Percentiles rank a stretch among this genome's conserved stretches.
Evolutionary conservation across 2,329 filamentous ascomycete species (phyloP).

Genomic region (Fusarium sp.): DNA sequence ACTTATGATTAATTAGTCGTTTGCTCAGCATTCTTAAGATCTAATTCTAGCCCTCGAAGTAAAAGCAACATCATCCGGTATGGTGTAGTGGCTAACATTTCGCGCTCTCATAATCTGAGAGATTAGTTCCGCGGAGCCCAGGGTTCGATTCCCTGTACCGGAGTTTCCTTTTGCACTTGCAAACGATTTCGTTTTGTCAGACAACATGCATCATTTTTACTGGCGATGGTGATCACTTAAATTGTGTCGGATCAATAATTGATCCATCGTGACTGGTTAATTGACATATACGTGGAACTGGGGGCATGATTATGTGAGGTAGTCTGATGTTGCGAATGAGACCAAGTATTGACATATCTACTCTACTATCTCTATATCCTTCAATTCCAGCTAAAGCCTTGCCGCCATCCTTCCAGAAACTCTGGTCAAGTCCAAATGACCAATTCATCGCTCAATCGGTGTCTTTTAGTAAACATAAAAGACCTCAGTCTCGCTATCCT

Average conservation of each 20-base stretch:
- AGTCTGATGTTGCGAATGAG: not conserved
- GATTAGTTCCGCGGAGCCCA: conserved; percentile 38
- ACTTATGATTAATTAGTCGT: no score
- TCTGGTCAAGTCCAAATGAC: not conserved
- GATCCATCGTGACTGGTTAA: not conserved
- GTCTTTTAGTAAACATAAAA: conserved; percentile 44
- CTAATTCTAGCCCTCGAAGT: fast-evolving
- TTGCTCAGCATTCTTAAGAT: fast-evolving
- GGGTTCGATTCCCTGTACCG: conserved; percentile 43
- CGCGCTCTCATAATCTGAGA: conserved; percentile 43
- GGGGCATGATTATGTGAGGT: not conserved
- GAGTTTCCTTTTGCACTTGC: conserved; percentile 1
- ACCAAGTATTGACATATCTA: conserved; percentile 24
- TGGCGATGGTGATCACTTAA: no score
- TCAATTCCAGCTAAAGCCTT: not conserved
- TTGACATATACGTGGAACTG: fast-evolving
- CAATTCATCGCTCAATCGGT: not conserved
- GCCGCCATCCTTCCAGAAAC: no score
- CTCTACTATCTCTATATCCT: not conserved
- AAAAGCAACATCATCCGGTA: conserved; percentile 37
- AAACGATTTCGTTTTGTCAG: fast-evolving
- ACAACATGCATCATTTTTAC: no score
- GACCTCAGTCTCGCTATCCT: conserved; percentile 37
- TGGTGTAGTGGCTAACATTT: conserved; percentile 48
- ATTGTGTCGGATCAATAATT: no score